These are phyloP conservation scores for Sclerotinia glacialis DNA, from an alignment of 2,329 filamentous ascomycete genomes.

Conservation along the genomic window DNA sequence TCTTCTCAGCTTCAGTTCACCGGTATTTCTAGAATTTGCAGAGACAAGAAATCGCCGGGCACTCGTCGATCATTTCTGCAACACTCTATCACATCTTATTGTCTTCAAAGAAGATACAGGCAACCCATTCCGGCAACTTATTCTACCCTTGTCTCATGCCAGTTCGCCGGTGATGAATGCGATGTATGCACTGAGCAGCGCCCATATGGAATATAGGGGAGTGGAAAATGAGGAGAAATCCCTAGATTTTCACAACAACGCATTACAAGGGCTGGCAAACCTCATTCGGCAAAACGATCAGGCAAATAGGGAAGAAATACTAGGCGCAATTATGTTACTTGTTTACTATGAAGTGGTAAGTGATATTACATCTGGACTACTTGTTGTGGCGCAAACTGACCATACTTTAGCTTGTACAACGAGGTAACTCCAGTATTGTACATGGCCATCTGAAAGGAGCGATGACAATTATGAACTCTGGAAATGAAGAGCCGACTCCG, in stretches of 20 bases:
- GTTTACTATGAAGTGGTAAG: conserved; percentile 64
- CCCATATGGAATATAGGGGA: conserved; percentile 71
- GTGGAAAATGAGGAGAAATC: conserved; percentile 53
- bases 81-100: conserved; percentile 62
- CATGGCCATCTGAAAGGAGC: conserved; percentile 60
- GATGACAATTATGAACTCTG: conserved; percentile 56
- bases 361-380: conserved; percentile 10
- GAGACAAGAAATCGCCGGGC: conserved; percentile 52
- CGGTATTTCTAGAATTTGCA: conserved; percentile 56
- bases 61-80: conserved; percentile 62
- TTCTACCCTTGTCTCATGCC: conserved; percentile 55
- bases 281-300: conserved; percentile 53
- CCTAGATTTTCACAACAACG: conserved; percentile 57
- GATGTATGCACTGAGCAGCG: conserved; percentile 78
- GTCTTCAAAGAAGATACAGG: conserved; percentile 62
- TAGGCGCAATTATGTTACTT: conserved; percentile 59
- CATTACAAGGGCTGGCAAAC: conserved; percentile 55
- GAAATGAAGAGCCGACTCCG: conserved; percentile 46
- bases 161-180: conserved; percentile 70
- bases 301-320: conserved; percentile 54
- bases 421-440: conserved; percentile 57
- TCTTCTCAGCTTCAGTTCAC: conserved; percentile 51
- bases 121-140: conserved; percentile 61
- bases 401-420: conserved; percentile 54
- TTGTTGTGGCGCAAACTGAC: conserved; percentile 25